Base-by-base conservation (phyloP, 306 rosid genomes). In the Gleditsia sinensis region DNA sequence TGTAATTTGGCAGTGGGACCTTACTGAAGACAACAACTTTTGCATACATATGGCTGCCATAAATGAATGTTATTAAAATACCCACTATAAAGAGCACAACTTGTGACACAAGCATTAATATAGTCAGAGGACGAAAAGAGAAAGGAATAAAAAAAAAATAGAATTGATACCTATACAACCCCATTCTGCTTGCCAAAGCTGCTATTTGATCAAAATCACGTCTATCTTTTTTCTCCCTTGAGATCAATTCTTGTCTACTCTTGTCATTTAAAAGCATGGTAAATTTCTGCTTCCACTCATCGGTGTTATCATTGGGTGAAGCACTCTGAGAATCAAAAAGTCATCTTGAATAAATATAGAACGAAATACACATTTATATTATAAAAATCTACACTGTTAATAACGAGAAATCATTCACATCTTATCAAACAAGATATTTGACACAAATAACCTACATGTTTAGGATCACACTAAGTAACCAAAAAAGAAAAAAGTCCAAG, bases 1-100 rank as follows among this genome's bases (percentile, higher is more conserved):
- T 87, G 81, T 94, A 94, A 88, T 94, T 94, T 23, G 97, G 99
- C 80, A 92, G 84, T 3, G 98, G 98, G 30, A 82, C 85, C 86
- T 92, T 94, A 69, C 99, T 90, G 74, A 94, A 85, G 53, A 94
- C 99, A 68, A 86, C 91, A 21, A 87, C 89, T 82, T 87, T 94
- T 16, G 92, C 75, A 80, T 92, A 94, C 43, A 84, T 79, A 83
- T 94, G 96, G 86, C 99, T 94, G 97, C 79, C 81, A 84, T 32
- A 76, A n/a, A 75, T 51, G 57, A 75, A 20, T 53, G 40, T 25
- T 56, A 75, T 24, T 74, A 60, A 81, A 82, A 80, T 33, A 50
- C 57, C 55, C 28, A n/a, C 36, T 64, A 12, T 39, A 70, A 72
- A 39, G 8, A 65, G 19, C 49, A 45, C 51, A 5, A 83, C 33